Base-by-base conservation (phyloP, 169 alveolate genomes). In the Plasmodium knowlesi region DNA sequence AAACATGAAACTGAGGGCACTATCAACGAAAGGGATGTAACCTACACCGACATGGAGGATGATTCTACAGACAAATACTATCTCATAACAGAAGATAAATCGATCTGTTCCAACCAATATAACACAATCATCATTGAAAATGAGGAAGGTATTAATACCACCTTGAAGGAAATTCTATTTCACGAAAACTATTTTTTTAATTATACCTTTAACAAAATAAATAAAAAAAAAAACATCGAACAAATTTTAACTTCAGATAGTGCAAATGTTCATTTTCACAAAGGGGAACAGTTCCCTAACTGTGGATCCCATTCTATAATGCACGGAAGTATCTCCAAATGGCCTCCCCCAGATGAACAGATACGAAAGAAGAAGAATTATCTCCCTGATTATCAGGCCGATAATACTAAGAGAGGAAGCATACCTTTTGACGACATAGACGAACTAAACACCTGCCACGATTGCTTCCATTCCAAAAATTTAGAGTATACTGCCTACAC, bases 181-280 rank as follows among this genome's bases (percentile, higher is more conserved):
- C 46, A 89, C 72, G 94, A 89, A 54, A 89, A 89, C 54, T 89
- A 89, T 41, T 89, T 89, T 89, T 89, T 89, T 80, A 89, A 89
- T 67, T 89, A 89, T 32, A 89, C 28, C 25, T 89, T 89, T 89
- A 80, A 78, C 37, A 80, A 78, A 80, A 30, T 80, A 37, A 89
- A 89, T 28, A 57, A 79, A 73, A 80, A 46, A 54, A 61, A 57
- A 70, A 19, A 79, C 25, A 71, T 89, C 22, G 67, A 53, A 37
- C 34, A 37, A 16, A n/a, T 80, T 39, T 80, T 89, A 57, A 30
- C 22, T 14, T 83, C 79, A 12, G 16, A 37, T 14, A 74, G 81
- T 50, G 39, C 39, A 86, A 86, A 86, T 41, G 39, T 41, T 53
- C 19, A 37, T 37, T 14, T 53, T 25, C 37, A 19, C 10, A 74